Evolutionary conservation across 306 rosid species (phyloP).

Genomic region (Malus sieversii): DNA sequence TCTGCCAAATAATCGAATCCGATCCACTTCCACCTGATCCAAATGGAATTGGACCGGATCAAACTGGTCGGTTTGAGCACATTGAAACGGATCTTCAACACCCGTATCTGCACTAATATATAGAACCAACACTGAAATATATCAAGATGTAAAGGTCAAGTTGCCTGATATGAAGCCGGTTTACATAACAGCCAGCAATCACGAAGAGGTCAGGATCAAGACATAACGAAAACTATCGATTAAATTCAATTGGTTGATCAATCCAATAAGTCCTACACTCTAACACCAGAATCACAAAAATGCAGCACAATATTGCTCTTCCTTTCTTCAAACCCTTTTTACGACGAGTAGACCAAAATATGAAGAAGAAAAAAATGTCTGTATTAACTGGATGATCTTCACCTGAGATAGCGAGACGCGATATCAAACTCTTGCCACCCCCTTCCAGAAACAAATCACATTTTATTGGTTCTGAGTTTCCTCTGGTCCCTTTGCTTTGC

Average conservation of each 20-base stretch:
- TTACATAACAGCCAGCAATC: not conserved
- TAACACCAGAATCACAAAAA: not conserved
- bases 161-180: not conserved
- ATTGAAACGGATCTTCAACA: too few relatives aligned
- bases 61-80: too few relatives aligned
- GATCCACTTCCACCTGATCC: too few relatives aligned
- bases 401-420: slow-evolving; percentile 7
- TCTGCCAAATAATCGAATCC: too few relatives aligned
- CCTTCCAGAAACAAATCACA: not conserved
- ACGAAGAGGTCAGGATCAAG: not conserved
- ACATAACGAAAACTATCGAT: not conserved
- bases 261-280: not conserved
- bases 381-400: slow-evolving; percentile 4
- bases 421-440: not conserved
- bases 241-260: not conserved
- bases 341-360: not conserved
- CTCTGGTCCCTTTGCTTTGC: slow-evolving; percentile 56
- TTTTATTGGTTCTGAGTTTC: slow-evolving; percentile 44
- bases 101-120: too few relatives aligned
- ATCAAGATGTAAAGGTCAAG: too few relatives aligned
- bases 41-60: too few relatives aligned
- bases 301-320: not conserved
- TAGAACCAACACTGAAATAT: too few relatives aligned
- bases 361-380: not conserved
- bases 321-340: not conserved